These are phyloP conservation scores for Trichoderma brevicompactum DNA, from an alignment of 2,329 filamentous ascomycete species.

Conservation along the genomic window DNA sequence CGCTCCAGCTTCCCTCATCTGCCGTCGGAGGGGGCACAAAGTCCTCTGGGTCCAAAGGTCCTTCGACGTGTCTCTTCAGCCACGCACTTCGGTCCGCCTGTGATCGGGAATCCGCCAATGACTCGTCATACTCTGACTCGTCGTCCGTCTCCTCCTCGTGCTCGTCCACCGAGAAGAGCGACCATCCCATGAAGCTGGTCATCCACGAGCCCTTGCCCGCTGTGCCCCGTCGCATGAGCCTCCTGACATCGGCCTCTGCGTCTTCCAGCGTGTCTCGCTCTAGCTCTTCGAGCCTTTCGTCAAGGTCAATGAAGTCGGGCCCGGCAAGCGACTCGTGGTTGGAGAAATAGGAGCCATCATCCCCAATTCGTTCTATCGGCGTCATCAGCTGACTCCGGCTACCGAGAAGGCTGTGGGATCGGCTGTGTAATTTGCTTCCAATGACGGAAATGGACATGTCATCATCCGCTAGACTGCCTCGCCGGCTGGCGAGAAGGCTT, in stretches of 20 bases:
- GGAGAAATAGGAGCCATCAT: constrained; percentile 52
- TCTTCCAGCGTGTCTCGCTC: constrained; percentile 55
- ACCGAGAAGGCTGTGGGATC: constrained; percentile 42
- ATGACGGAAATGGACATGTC: constrained; percentile 46
- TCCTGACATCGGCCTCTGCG: constrained; percentile 63
- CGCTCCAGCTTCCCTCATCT: constrained; percentile 66
- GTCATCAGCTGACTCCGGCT: constrained; percentile 49
- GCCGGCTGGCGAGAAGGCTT: constrained; percentile 54
- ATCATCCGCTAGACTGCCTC: constrained; percentile 48
- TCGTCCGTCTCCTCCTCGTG: constrained; percentile 57
- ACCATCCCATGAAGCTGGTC: constrained; percentile 62
- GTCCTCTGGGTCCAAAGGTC: constrained; percentile 50
- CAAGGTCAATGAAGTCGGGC: constrained; percentile 66
- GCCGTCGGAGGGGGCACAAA: constrained; percentile 53
- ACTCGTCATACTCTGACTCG: constrained; percentile 45
- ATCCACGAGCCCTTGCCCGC: constrained; percentile 63
- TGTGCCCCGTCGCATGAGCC: constrained; percentile 59
- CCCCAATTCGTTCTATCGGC: constrained; percentile 48
- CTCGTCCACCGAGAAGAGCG: constrained; percentile 65
- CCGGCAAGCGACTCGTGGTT: constrained; percentile 49
- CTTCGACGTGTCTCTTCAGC: constrained; percentile 47
- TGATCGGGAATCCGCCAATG: constrained; percentile 36
- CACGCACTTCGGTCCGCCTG: constrained; percentile 40
- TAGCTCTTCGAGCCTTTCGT: constrained; percentile 62
- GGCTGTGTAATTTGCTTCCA: constrained; percentile 55